These are phyloP conservation scores for Globisporangium yorkense DNA, from an alignment of 352 stramenopile genomes.

Conservation along the genomic window DNA sequence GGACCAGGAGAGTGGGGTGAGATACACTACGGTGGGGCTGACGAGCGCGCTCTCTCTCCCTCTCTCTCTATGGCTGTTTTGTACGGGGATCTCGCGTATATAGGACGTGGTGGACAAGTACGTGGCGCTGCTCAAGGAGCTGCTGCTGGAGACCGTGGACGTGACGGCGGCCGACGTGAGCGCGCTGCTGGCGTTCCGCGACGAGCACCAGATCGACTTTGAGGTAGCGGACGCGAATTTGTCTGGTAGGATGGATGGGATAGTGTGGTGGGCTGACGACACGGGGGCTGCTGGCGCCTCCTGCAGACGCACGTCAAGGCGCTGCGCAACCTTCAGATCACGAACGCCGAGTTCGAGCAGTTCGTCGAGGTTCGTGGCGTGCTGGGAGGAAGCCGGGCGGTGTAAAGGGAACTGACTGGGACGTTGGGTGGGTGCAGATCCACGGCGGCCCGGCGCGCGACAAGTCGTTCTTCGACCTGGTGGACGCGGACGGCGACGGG, in stretches of 20 bases:
- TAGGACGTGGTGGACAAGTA: constrained; percentile 49
- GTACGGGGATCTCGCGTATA: neutral
- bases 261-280: neutral
- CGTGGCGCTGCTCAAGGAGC: constrained; percentile 33
- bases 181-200: constrained; percentile 44
- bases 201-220: constrained; percentile 67
- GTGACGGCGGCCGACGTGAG: constrained; percentile 44
- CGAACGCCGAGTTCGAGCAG: constrained; percentile 77
- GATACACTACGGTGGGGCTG: too few species aligned
- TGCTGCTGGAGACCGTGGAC: constrained; percentile 48
- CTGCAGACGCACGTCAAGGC: constrained; percentile 71
- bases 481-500: constrained; percentile 82
- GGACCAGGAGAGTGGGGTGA: too few species aligned
- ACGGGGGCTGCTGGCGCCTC: neutral
- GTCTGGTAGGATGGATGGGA: neutral
- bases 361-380: constrained; percentile 43
- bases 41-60: too few species aligned
- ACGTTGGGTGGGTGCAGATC: constrained; percentile 15
- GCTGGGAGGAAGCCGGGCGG: neutral
- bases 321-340: constrained; percentile 68
- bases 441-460: constrained; percentile 50
- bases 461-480: constrained; percentile 80
- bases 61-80: too few species aligned
- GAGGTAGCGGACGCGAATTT: constrained; percentile 18
- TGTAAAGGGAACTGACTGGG: neutral